Evolutionary conservation across 192 early-diverging fungal species (phyloP).

Genomic region (Coemansia sp.): DNA sequence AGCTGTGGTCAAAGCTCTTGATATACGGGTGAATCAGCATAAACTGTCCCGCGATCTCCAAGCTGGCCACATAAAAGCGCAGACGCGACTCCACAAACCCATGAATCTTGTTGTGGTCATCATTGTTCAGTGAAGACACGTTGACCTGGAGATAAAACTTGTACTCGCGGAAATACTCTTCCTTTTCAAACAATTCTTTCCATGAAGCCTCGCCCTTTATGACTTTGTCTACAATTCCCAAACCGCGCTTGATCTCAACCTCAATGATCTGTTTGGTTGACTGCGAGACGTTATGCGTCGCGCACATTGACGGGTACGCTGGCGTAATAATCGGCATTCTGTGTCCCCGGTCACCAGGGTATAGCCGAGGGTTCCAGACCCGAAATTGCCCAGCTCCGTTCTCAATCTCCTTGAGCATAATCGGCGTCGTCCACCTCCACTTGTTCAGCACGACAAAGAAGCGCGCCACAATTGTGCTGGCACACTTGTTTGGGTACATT

Average conservation of each 20-base stretch:
- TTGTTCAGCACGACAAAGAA: constrained; percentile 86
- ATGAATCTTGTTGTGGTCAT: constrained; percentile 76
- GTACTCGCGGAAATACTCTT: constrained; percentile 86
- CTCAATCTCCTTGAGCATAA: constrained; percentile 83
- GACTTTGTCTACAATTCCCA: constrained; percentile 72
- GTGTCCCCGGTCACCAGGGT: constrained; percentile 76
- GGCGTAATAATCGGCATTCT: constrained; percentile 98
- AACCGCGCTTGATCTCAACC: constrained; percentile 80
- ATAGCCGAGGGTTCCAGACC: constrained; percentile 94
- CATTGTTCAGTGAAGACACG: constrained; percentile 69
- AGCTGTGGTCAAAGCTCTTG: constrained; percentile 76
- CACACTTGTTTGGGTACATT: constrained; percentile 91
- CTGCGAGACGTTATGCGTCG: constrained; percentile 92
- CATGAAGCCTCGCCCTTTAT: constrained; percentile 74
- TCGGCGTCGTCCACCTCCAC: constrained; percentile 96
- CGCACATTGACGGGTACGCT: constrained; percentile 97
- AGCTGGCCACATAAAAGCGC: constrained; percentile 77
- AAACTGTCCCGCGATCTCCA: constrained; percentile 77
- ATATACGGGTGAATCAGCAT: constrained; percentile 86
- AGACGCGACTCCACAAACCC: constrained; percentile 91
- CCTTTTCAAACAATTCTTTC: constrained; percentile 83
- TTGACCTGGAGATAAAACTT: constrained; percentile 88
- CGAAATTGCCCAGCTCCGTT: constrained; percentile 81
- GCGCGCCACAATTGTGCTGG: constrained; percentile 77
- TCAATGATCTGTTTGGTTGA: constrained; percentile 84